Base-by-base conservation (phyloP, 352 stramenopile species). In the Pythium phragmiticola region DNA sequence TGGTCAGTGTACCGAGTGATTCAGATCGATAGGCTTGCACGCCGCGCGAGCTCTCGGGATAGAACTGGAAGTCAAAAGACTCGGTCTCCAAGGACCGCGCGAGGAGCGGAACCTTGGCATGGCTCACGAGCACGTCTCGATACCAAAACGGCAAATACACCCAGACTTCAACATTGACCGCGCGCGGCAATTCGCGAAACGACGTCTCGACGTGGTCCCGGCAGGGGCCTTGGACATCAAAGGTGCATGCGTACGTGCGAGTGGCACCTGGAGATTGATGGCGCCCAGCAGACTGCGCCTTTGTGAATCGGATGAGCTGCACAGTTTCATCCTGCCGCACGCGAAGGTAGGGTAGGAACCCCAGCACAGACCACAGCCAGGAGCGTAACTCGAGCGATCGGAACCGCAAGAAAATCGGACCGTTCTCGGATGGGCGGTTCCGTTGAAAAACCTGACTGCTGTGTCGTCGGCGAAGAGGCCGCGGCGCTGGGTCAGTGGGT, bases 61-160 rank as follows among this genome's bases (percentile, higher is more conserved):
- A 66, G 26, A 75, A 72, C 4, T 60, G 47, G 43, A 66, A 66
- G 7, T 68, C 39, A 52, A 69, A 72, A 4, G 58, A 37, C 4
- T 63, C 48, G 5, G 46, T 37, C 14, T 66, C 50, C 2, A 68
- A 54, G 34, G 54, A 55, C 13, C 28, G n/a, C 6, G 46, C 53
- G 3, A 70, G 19, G 0, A 75, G n/a, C 14, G 55, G 57, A 7
- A 70, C 56, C 39, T 65, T 68, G 21, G 42, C 51, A 19, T 60
- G 71, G 2, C 71, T 67, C 12, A 77, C 59, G 21, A 68, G 57
- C 3, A 70, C 36, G 34, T 77, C 71, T n/a, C 42, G 46, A 45
- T 53, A 68, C 60, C 71, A 73, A 45, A 68, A 75, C 3, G 71
- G 67, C 9, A 77, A 17, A 39, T 75, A 75, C 28, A 77, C 61